Percentiles rank a stretch among this genome's conserved stretches.
These are phyloP conservation scores for Protea cynaroides DNA, from an alignment of 164 flowering plant genomes.

Conservation along the genomic window DNA sequence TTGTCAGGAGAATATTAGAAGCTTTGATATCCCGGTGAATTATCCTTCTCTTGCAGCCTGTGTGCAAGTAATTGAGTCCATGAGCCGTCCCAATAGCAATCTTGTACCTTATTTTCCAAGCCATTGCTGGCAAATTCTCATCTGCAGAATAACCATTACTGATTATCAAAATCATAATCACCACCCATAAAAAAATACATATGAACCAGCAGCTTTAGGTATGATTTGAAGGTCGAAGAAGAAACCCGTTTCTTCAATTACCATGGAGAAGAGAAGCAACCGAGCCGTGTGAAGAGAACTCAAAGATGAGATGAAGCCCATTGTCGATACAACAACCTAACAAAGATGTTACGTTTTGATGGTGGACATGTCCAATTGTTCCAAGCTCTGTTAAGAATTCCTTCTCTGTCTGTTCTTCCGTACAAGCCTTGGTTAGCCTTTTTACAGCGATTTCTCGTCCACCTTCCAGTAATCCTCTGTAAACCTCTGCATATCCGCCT, in stretches of 20 bases:
- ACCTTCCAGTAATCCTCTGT: constrained; percentile 55
- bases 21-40: constrained; percentile 92
- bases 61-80: constrained; percentile 88
- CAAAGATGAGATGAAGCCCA: constrained; percentile 82
- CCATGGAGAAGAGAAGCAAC: constrained; percentile 93
- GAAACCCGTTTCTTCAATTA: constrained; percentile 14
- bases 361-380: constrained; percentile 77
- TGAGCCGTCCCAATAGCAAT: constrained; percentile 69
- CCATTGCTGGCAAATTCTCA: constrained; percentile 49
- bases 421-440: constrained; percentile 44
- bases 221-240: neutral
- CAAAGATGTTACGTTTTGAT: constrained; percentile 73
- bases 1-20: constrained; percentile 65
- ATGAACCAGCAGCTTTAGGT: no score
- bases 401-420: constrained; percentile 74
- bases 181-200: no score
- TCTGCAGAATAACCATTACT: constrained; percentile 25
- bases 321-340: constrained; percentile 86
- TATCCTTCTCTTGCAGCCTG: constrained; percentile 84
- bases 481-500: constrained; percentile 96
- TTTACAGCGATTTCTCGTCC: constrained; percentile 86
- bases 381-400: constrained; percentile 93
- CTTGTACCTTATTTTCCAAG: constrained; percentile 69
- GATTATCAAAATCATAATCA: neutral
- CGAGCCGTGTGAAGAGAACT: constrained; percentile 79